Evolutionary conservation across 139 green algal genomes (phyloP).

Genomic region (Diplosphaera chodatii): DNA sequence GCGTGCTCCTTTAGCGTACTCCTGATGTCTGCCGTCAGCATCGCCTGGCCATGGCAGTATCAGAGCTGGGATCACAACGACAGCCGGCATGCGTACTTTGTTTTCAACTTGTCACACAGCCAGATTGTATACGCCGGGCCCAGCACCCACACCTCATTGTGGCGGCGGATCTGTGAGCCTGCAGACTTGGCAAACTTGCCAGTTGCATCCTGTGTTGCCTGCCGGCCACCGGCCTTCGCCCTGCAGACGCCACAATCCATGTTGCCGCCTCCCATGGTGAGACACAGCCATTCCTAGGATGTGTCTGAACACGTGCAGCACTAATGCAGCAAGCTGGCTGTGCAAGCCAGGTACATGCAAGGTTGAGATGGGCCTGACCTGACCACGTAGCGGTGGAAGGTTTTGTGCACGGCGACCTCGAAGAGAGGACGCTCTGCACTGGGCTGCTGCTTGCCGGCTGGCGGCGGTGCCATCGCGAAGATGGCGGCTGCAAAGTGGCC

Average conservation of each 20-base stretch:
- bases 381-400: slow-evolving; percentile 84
- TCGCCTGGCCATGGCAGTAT: no score
- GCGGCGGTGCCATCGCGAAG: slow-evolving; percentile 33
- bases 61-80: no score
- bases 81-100: no score
- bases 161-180: slow-evolving; percentile 68
- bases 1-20: slow-evolving; percentile 53
- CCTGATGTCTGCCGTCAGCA: slow-evolving; percentile 55
- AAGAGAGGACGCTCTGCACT: slow-evolving; percentile 22
- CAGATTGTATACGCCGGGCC: no score
- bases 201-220: slow-evolving; percentile 78
- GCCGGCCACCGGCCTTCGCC: slow-evolving; percentile 80
- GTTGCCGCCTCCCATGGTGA: no score
- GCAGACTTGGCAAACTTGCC: slow-evolving; percentile 79
- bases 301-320: no score
- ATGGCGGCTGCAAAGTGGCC: slow-evolving; percentile 78
- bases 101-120: no score
- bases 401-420: slow-evolving; percentile 69
- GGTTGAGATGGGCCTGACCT: no score
- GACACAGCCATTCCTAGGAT: no score
- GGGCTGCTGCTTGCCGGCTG: slow-evolving; percentile 8
- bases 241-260: no score
- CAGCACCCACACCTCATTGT: slow-evolving; percentile 92
- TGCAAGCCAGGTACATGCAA: no score
- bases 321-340: no score